Percentiles rank a stretch among this genome's conserved stretches.
phyloP scores from a whole-genome alignment of 257 asterid species.

The Salvia miltiorrhiza region DNA sequence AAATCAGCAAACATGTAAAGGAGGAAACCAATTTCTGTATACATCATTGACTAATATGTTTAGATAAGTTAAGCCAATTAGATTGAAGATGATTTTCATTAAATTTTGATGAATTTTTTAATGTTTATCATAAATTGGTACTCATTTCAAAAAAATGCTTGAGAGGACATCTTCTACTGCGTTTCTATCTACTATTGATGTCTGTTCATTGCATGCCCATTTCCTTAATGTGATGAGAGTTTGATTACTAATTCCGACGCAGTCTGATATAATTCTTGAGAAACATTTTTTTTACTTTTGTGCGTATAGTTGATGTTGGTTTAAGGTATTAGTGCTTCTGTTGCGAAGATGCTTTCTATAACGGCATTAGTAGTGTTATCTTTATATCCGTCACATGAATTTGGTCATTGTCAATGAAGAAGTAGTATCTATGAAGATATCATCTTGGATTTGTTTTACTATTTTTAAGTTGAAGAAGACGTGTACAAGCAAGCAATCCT shows the following conservation, averaged over 20 bases:
- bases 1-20: conserved; percentile 22
- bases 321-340: too few species aligned
- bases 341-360: too few species aligned
- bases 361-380: too few species aligned
- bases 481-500: too few species aligned
- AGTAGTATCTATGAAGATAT: too few species aligned
- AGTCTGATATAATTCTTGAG: too few species aligned
- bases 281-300: too few species aligned
- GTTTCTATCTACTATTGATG: neutral
- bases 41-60: conserved; percentile 20
- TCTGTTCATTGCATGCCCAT: neutral
- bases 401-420: too few species aligned
- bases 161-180: neutral
- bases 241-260: neutral
- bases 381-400: too few species aligned
- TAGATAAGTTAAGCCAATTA: conserved; percentile 30
- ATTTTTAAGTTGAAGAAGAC: too few species aligned
- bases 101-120: conserved; percentile 12
- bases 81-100: neutral
- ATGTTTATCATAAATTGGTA: conserved; percentile 8
- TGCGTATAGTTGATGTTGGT: too few species aligned
- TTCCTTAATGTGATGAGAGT: neutral
- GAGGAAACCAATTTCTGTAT: conserved; percentile 5
- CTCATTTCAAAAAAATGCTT: conserved; percentile 6
- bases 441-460: too few species aligned